phyloP scores from a whole-genome alignment of 768 basidiomycete genomes.

The Boletus eberwhitei region DNA sequence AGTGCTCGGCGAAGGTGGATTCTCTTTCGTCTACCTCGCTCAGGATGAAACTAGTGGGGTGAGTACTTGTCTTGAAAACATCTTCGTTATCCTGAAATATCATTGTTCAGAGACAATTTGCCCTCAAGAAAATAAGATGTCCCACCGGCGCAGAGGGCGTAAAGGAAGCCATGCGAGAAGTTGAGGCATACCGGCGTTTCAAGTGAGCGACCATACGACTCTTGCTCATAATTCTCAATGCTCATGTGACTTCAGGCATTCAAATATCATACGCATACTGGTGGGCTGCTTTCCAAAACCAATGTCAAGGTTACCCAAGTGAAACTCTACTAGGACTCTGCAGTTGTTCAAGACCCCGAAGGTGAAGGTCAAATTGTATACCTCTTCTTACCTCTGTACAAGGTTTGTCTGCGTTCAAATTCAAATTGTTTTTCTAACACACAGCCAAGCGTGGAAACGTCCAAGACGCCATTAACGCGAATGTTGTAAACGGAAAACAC shows the following conservation, averaged over 20 bases:
- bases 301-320: background rate
- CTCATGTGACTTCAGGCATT: slow-evolving; percentile 55
- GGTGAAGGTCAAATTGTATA: slow-evolving; percentile 95
- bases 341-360: slow-evolving; percentile 89
- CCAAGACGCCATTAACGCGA: slow-evolving; percentile 89
- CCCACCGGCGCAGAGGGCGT: slow-evolving; percentile 86
- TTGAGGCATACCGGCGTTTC: slow-evolving; percentile 93
- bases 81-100: background rate
- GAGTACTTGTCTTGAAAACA: slow-evolving; percentile 25
- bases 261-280: slow-evolving; percentile 94
- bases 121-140: slow-evolving; percentile 95
- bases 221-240: background rate
- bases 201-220: slow-evolving; percentile 50
- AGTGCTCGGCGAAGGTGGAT: slow-evolving; percentile 94
- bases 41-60: slow-evolving; percentile 86
- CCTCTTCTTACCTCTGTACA: slow-evolving; percentile 91
- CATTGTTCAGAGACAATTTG: slow-evolving; percentile 72
- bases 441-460: slow-evolving; percentile 78
- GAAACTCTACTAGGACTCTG: slow-evolving; percentile 65
- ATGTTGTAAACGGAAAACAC: slow-evolving; percentile 76
- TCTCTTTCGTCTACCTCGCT: slow-evolving; percentile 87
- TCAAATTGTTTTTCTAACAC: background rate
- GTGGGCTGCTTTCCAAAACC: slow-evolving; percentile 36
- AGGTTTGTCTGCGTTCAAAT: slow-evolving; percentile 43
- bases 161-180: slow-evolving; percentile 84